Evolutionary conservation across 169 alveolate genomes (phyloP).

Genomic region (Plasmodium malariae): DNA sequence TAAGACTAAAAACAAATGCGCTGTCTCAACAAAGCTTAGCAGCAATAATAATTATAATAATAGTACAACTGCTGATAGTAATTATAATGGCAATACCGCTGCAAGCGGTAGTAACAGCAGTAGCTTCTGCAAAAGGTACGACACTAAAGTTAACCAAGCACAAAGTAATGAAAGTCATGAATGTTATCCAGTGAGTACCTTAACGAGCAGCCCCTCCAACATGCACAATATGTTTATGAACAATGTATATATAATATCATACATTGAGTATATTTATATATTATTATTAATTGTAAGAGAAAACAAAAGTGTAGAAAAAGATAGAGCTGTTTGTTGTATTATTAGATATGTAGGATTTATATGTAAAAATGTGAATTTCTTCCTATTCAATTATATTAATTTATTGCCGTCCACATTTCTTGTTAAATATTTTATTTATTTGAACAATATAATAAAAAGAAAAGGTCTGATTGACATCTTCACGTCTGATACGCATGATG

Average conservation of each 20-base stretch:
- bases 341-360: constrained; percentile 73
- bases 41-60: background rate
- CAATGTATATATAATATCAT: constrained; percentile 35
- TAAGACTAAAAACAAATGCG: background rate
- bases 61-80: background rate
- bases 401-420: constrained; percentile 51
- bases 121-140: too few relatives aligned
- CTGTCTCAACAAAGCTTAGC: too few relatives aligned
- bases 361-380: constrained; percentile 74
- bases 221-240: constrained; percentile 8
- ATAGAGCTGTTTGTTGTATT: constrained; percentile 62
- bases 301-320: constrained; percentile 63
- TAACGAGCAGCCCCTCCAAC: background rate
- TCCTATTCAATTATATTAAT: constrained; percentile 60
- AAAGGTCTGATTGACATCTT: constrained; percentile 9
- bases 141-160: too few relatives aligned
- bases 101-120: too few relatives aligned
- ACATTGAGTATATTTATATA: constrained; percentile 70
- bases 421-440: constrained; percentile 43
- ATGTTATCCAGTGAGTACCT: background rate
- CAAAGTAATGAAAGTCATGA: background rate
- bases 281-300: constrained; percentile 50
- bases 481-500: background rate
- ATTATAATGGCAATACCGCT: background rate
- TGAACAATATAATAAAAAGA: constrained; percentile 36